Evolutionary conservation across 306 rosid genomes (phyloP), one percentile per base, ranked within the genome.

Genomic region (Cucurbita argyrosperma): DNA sequence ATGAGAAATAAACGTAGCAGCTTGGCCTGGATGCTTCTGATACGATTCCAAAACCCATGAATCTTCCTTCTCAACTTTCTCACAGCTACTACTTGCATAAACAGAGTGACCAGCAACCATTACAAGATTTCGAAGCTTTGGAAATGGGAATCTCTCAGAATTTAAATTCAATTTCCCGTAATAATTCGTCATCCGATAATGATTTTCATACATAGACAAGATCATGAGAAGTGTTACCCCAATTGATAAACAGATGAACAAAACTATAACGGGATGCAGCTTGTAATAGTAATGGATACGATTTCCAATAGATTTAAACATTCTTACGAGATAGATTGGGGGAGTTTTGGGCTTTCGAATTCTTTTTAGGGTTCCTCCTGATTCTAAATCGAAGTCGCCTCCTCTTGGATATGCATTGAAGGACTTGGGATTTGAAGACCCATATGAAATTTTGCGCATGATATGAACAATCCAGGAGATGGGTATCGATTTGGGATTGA

Each of bases 91-190:
- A 54, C 98, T 90, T 5, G 86, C 88, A 62, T 94, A 94, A 75
- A 94, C 76, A 0, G 98, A 94, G 74, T 94, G 98, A 54, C 98
- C 98, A 13, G 97, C 97, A 76, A 94, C 98, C 98, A 90, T 87
- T 16, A 93, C 88, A 74, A 93, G 86, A 77, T 93, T 93, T 61
- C 66, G 81, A 56, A 90, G 97, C 82, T 84, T 84, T 0, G 84
- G 77, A 18, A 90, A 85, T 0, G 97, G 95, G 71, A 82, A 94
- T 45, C 77, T 76, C 38, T 80, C 81, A 1, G 62, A 64, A 75
- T 76, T 80, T 79, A 42, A 4, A 39, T 77, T 88, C 3, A 35
- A 6, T 61, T 68, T 86, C 12, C 30, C 53, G 55, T 84, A 81
- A 76, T 6, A 72, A 59, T 42, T 75, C 56, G 65, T 60, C 63